Percentiles rank a stretch among this genome's conserved stretches.
phyloP scores from a whole-genome alignment of 768 basidiomycete genomes.

The Lenzites betulinus region DNA sequence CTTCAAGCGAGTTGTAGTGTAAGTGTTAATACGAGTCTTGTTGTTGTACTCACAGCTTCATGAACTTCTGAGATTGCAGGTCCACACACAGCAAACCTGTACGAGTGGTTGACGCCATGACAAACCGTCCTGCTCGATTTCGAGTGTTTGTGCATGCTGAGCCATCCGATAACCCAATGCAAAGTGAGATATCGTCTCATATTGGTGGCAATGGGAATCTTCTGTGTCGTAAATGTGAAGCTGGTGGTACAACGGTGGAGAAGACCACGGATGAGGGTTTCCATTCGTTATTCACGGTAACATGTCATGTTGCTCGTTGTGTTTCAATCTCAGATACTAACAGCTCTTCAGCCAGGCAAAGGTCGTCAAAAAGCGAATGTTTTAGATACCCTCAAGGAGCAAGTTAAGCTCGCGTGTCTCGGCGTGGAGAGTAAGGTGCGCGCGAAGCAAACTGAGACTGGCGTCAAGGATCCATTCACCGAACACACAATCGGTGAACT shows the following conservation, averaged over 20 bases:
- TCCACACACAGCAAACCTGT: background rate
- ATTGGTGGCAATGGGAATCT: slow-evolving; percentile 43
- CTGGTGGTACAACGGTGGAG: slow-evolving; percentile 9
- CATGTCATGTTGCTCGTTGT: background rate
- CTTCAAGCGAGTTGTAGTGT: background rate
- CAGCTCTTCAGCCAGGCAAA: too few relatives aligned
- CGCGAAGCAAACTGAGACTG: slow-evolving; percentile 33
- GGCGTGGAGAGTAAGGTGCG: slow-evolving; percentile 35
- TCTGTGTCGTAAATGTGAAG: slow-evolving; percentile 34
- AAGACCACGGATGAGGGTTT: background rate
- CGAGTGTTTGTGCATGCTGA: background rate
- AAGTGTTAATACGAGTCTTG: background rate
- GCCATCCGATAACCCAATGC: slow-evolving; percentile 27
- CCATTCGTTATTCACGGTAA: slow-evolving; percentile 6
- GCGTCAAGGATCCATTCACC: slow-evolving; percentile 42
- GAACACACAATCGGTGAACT: slow-evolving; percentile 34
- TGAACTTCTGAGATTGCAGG: background rate
- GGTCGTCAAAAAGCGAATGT: background rate
- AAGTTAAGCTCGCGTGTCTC: slow-evolving; percentile 35
- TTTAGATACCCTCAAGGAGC: slow-evolving; percentile 10
- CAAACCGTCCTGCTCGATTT: background rate
- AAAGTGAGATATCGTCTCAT: slow-evolving; percentile 31
- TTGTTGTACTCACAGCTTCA: background rate
- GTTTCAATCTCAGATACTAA: background rate
- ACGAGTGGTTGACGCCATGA: background rate